phyloP scores from a whole-genome alignment of 805 yeast species.

The Wickerhamomyces subpelliculosus region DNA sequence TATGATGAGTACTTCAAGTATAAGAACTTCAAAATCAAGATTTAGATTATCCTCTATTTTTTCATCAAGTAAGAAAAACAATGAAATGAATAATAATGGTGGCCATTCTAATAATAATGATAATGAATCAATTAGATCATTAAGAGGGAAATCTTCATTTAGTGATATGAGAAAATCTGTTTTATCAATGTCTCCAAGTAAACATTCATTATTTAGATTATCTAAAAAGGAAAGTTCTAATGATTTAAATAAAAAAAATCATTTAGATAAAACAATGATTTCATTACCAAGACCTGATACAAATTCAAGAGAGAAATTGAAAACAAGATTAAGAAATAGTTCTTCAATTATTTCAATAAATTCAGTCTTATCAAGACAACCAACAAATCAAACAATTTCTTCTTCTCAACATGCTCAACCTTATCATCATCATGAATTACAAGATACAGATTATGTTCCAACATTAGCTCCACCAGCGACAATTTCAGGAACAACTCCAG shows the following conservation, averaged over 20 bases:
- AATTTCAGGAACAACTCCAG: no score
- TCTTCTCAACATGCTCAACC: background rate
- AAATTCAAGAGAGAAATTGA: slow-evolving; percentile 46
- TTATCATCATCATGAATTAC: no score
- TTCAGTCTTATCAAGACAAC: slow-evolving; percentile 16
- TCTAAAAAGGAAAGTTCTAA: slow-evolving; percentile 17
- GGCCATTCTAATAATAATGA: slow-evolving; percentile 12
- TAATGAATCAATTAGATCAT: slow-evolving; percentile 23
- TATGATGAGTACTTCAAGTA: slow-evolving; percentile 10
- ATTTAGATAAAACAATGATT: slow-evolving; percentile 34
- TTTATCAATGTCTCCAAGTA: slow-evolving; percentile 17
- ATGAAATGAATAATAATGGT: background rate
- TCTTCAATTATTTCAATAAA: slow-evolving; percentile 39
- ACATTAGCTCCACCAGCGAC: no score
- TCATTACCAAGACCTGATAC: slow-evolving; percentile 53
- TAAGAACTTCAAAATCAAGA: slow-evolving; percentile 19
- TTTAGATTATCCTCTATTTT: slow-evolving; percentile 22
- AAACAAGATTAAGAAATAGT: slow-evolving; percentile 44
- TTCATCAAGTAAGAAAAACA: slow-evolving; percentile 3
- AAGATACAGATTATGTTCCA: no score
- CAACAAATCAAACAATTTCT: slow-evolving; percentile 6
- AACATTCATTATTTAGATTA: slow-evolving; percentile 14
- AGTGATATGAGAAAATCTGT: slow-evolving; percentile 25
- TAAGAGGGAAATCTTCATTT: slow-evolving; percentile 18
- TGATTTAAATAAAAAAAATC: slow-evolving; percentile 14